Conservation (phyloP, 805 yeast genomes). For the Yarrowia porcina region DNA sequence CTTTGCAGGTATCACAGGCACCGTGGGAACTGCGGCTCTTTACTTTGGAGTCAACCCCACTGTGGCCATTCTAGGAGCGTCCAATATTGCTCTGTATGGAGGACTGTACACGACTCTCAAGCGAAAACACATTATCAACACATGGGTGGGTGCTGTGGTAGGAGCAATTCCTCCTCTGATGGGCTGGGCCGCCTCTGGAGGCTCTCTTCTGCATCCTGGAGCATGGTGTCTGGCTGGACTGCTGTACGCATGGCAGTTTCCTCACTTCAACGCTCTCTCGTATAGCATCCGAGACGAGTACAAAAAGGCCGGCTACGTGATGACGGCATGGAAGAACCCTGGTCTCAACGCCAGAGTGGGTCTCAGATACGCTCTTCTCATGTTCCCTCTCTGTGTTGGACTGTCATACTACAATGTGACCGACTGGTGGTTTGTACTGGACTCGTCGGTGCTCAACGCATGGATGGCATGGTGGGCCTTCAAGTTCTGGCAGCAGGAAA, state of each 20-base stretch:
- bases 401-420: conserved; percentile 74
- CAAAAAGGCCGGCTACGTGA: conserved; percentile 90
- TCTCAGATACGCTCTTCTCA: conserved; percentile 78
- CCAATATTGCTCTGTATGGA: conserved; percentile 78
- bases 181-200: conserved; percentile 94
- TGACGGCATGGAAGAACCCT: conserved; percentile 94
- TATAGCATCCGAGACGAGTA: conserved; percentile 87
- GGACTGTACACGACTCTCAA: conserved; percentile 91
- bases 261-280: conserved; percentile 90
- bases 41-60: conserved; percentile 80
- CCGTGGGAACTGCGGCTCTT: conserved; percentile 64
- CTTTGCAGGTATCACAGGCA: conserved; percentile 75
- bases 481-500: conserved; percentile 85
- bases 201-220: conserved; percentile 67
- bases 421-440: conserved; percentile 76
- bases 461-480: conserved; percentile 82
- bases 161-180: conserved; percentile 98
- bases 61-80: conserved; percentile 75
- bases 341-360: conserved; percentile 90
- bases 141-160: conserved; percentile 99
- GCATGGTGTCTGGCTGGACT: conserved; percentile 92
- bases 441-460: conserved; percentile 74
- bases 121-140: conserved; percentile 77
- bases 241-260: conserved; percentile 97
- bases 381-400: conserved; percentile 92